Base-by-base conservation (phyloP, 306 rosid genomes). In the Citrullus colocynthis region DNA sequence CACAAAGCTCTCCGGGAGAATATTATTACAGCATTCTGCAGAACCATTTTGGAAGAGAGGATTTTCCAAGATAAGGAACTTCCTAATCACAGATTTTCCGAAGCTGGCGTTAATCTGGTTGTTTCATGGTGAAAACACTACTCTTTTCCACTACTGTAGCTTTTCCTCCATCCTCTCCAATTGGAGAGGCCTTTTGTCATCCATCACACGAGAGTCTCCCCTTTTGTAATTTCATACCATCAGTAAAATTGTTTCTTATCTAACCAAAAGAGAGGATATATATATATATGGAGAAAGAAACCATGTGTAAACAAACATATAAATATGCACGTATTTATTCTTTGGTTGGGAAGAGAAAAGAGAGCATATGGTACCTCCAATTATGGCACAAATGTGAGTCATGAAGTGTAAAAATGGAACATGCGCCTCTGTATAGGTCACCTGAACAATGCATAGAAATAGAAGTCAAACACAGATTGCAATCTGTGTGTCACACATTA, bases 331-430 rank as follows among this genome's bases (percentile, higher is more conserved):
- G 11, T 7, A 8, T 13, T 48, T 71, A 71, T 24, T 24, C 21
- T 14, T 7, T 1, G 58, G 21, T 67, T n/a, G 54, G 17, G 20
- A 70, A 36, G 76, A 45, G 73, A 24, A 14, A 71, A 4, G 61
- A 73, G 17, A 51, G 77, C 21, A 16, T 73, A 41, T 16, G 58
- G 7, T 89, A 93, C 98, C 98, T 90, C 98, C 98, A 81, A 93
- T 65, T 67, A 93, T 91, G 78, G 98, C 98, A 82, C 89, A 91
- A 78, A 93, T 37, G 80, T 90, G 87, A 78, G 98, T 93, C 87
- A 93, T 57, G 85, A 93, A 93, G 78, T 93, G 98, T 59, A 91
- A 82, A 83, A 91, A 91, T 18, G 97, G 91, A 64, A 64, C 84
- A 75, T 85, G 96, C 80, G 88, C 93, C 84, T 90, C 98, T 80